Percentiles rank a stretch among this genome's conserved stretches.
Conservation (phyloP, 2,329 filamentous ascomycete species). For the Sporothrix globosa region DNA sequence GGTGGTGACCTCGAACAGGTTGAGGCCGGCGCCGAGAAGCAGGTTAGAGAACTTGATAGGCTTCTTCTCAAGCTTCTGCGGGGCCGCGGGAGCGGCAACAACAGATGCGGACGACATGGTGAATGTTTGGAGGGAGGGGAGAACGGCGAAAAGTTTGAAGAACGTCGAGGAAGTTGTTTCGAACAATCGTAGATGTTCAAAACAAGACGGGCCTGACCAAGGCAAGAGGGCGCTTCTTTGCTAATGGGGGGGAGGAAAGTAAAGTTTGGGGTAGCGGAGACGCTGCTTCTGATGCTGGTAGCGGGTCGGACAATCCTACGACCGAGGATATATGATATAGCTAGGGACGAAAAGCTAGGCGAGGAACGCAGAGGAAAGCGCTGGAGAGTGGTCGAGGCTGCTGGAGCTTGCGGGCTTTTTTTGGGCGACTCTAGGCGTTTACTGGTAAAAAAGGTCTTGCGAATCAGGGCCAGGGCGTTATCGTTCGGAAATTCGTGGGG, state of each 20-base stretch:
- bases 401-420: constrained; percentile 23
- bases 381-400: constrained; percentile 9
- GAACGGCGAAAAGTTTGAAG: constrained; percentile 6
- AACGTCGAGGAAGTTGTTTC: constrained; percentile 23
- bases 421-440: neutral
- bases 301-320: constrained; percentile 33
- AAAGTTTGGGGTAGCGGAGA: constrained; percentile 32
- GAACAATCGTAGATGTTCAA: constrained; percentile 29
- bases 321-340: constrained; percentile 28
- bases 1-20: constrained; percentile 84
- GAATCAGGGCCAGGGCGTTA: neutral
- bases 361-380: constrained; percentile 13
- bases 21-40: constrained; percentile 89
- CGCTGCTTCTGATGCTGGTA: constrained; percentile 20
- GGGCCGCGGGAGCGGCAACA: constrained; percentile 54
- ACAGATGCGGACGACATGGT: constrained; percentile 65
- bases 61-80: constrained; percentile 85
- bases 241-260: constrained; percentile 42
- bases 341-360: neutral
- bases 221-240: constrained; percentile 90
- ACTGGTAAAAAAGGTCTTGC: neutral
- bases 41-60: constrained; percentile 99
- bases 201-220: constrained; percentile 86
- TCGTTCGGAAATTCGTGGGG: constrained; percentile 14
- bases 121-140: constrained; percentile 44